Evolutionary conservation across 2,329 filamentous ascomycete species (phyloP).

Genomic region (Lecanoromycetidae sp.): DNA sequence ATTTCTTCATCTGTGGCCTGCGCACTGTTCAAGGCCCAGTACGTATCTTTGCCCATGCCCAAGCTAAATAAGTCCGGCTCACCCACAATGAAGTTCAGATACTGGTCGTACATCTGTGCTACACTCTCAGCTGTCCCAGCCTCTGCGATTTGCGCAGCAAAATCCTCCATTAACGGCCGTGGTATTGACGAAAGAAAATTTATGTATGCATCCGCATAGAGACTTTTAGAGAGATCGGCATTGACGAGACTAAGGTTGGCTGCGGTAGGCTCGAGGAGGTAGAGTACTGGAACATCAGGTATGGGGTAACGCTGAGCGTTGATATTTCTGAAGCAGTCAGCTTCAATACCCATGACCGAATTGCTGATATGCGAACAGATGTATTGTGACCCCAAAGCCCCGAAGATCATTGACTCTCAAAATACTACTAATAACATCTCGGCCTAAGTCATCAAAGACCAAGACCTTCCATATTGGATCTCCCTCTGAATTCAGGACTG

Average conservation of each 20-base stretch:
- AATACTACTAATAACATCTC: constrained; percentile 95
- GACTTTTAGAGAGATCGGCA: constrained; percentile 67
- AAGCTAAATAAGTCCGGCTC: constrained; percentile 93
- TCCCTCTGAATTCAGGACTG: constrained; percentile 72
- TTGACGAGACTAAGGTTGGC: constrained; percentile 75
- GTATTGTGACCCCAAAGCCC: constrained; percentile 89
- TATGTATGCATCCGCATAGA: constrained; percentile 89
- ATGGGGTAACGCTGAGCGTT: constrained; percentile 73
- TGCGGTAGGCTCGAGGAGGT: constrained; percentile 80
- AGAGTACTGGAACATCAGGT: constrained; percentile 90
- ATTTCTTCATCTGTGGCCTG: constrained; percentile 82
- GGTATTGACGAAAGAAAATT: constrained; percentile 95
- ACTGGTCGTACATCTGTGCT: constrained; percentile 88
- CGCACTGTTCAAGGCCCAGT: constrained; percentile 92
- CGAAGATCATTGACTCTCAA: constrained; percentile 86
- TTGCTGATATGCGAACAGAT: constrained; percentile 50
- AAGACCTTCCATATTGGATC: constrained; percentile 97
- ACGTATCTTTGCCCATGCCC: constrained; percentile 84
- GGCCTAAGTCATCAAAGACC: constrained; percentile 82
- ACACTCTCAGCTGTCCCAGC: constrained; percentile 81
- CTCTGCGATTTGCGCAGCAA: constrained; percentile 74
- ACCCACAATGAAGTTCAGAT: constrained; percentile 91
- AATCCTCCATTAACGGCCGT: constrained; percentile 82
- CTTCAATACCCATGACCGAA: neutral
- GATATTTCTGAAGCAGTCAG: constrained; percentile 52